phyloP scores from a whole-genome alignment of 2,329 filamentous ascomycete genomes.

The Lecanosticta acicola region DNA sequence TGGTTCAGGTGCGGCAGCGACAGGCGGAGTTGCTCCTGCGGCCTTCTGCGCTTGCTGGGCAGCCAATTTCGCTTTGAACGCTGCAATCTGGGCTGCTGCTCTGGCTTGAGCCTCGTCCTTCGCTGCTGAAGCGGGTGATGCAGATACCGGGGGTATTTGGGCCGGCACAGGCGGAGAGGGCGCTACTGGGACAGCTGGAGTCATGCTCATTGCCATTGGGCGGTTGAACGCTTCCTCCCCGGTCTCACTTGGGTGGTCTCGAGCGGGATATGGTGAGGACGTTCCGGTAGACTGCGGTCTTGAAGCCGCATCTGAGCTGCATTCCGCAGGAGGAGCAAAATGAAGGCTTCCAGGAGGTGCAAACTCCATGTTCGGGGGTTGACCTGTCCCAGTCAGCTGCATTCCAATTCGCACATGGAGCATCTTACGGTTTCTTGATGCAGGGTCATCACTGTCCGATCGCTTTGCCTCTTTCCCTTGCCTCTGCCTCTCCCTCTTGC shows the following conservation, averaged over 20 bases:
- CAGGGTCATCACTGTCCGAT: conserved; percentile 39
- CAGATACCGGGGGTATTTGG: conserved; percentile 11
- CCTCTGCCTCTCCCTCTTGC: conserved; percentile 40
- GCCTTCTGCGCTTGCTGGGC: conserved; percentile 5
- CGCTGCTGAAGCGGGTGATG: conserved; percentile 20
- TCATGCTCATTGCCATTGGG: conserved; percentile 44
- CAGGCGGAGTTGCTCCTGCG: neutral
- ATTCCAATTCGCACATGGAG: neutral
- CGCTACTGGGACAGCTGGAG: conserved; percentile 7
- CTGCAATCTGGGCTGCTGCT: conserved; percentile 22
- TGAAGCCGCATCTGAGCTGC: conserved; percentile 5
- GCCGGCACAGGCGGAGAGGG: conserved; percentile 10
- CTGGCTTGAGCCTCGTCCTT: conserved; percentile 15
- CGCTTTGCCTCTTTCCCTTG: conserved; percentile 48
- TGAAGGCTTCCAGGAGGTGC: conserved; percentile 38
- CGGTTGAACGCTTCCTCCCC: conserved; percentile 55
- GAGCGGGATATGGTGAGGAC: conserved; percentile 2
- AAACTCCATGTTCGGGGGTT: conserved; percentile 35
- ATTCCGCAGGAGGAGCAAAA: conserved; percentile 21
- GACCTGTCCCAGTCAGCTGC: conserved; percentile 12
- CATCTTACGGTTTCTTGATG: neutral
- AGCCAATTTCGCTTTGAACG: conserved; percentile 23
- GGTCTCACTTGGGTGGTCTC: conserved; percentile 35
- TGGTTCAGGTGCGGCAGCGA: conserved; percentile 7
- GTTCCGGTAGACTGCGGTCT: conserved; percentile 7